Evolutionary conservation across 345 rosid species (phyloP), one percentile per base, ranked within the genome.

Genomic region (Turnera subulata): DNA sequence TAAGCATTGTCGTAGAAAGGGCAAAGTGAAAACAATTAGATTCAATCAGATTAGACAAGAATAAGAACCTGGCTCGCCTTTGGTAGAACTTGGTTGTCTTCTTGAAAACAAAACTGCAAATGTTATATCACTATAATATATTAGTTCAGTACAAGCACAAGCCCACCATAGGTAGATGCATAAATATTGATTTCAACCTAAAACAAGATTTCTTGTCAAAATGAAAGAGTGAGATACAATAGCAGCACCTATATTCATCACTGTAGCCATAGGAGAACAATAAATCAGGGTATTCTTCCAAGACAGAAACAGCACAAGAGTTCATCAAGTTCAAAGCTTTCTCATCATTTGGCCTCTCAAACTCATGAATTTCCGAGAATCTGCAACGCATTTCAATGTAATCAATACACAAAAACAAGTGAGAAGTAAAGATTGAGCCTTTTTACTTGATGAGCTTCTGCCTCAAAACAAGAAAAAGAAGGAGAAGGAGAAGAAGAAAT

Each of bases 261-360:
- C 83, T 67, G 69, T 72, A 84, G 29, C 98, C 96, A 72, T 86
- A 92, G 0, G 91, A 80, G 72, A 86, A 92, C 37, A 79, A 73
- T 13, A 92, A 74, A 64, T 84, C 98, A 15, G 93, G 95, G 67
- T 60, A 89, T 73, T 84, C 86, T 70, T 83, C 87, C 46, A 78
- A 24, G 50, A 86, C 79, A 7, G 82, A 82, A 56, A 64, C 60
- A 4, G 91, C 85, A 67, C 89, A 92, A 0, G 80, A 73, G 62
- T 84, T 83, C 96, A 92, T 84, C 76, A 89, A 79, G 44, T 69
- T 63, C 71, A 89, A 62, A 0, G 86, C 82, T 50, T 61, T 75
- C 70, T 71, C 81, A 63, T 88, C 95, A 55, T 83, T 80, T 23
- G 98, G 95, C 70, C 78, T 86, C 83, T 79, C 81, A 72, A 92